phyloP scores from a whole-genome alignment of 2,329 filamentous ascomycete species.

The Chaetomium sp. region DNA sequence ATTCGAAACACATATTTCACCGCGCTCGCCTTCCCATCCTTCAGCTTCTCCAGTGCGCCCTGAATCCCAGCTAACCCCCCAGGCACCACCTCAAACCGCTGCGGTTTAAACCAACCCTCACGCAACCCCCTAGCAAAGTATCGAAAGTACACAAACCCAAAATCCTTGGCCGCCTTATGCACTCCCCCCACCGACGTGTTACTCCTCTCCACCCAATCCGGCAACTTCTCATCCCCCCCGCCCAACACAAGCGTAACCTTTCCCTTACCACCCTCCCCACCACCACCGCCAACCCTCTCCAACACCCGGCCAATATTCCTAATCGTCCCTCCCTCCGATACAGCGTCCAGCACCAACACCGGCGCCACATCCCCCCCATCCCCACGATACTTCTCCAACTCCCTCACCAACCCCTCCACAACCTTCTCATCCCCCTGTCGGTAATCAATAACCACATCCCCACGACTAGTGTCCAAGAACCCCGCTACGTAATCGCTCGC shows the following conservation, averaged over 20 bases:
- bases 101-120: slow-evolving; percentile 42
- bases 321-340: slow-evolving; percentile 46
- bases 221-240: slow-evolving; percentile 24
- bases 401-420: slow-evolving; percentile 37
- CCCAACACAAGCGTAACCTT: slow-evolving; percentile 36
- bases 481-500: slow-evolving; percentile 47
- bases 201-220: slow-evolving; percentile 19
- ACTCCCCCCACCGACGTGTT: slow-evolving; percentile 27
- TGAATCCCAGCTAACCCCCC: slow-evolving; percentile 27
- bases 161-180: slow-evolving; percentile 29
- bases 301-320: slow-evolving; percentile 40
- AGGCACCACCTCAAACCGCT: slow-evolving; percentile 45
- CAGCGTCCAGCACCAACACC: slow-evolving; percentile 46
- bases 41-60: slow-evolving; percentile 47
- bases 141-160: slow-evolving; percentile 28
- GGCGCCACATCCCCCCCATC: too few species aligned
- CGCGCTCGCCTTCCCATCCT: slow-evolving; percentile 53
- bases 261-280: slow-evolving; percentile 19
- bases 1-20: slow-evolving; percentile 56
- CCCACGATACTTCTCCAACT: slow-evolving; percentile 26
- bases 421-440: slow-evolving; percentile 49
- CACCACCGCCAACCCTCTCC: slow-evolving; percentile 12
- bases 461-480: slow-evolving; percentile 41
- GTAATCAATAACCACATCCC: slow-evolving; percentile 32
- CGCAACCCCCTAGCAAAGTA: slow-evolving; percentile 36